Percentiles rank a stretch among this genome's conserved stretches.
phyloP scores from a whole-genome alignment of 306 rosid species.

The Acacia acuminata region DNA sequence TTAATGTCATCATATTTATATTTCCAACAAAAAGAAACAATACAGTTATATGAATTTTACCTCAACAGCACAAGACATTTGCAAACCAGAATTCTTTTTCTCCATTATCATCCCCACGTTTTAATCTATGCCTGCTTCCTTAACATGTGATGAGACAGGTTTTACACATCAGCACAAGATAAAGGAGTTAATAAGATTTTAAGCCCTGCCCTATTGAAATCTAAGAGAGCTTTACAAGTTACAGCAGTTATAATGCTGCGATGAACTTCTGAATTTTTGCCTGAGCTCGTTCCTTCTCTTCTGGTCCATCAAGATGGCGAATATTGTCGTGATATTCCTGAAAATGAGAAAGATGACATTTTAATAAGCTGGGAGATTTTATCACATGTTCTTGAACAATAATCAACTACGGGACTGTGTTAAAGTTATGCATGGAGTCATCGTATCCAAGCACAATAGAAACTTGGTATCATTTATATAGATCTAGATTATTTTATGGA shows the following conservation, averaged over 20 bases:
- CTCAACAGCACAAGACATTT: slow-evolving; percentile 25
- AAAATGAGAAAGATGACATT: slow-evolving; percentile 16
- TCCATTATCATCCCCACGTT: neutral
- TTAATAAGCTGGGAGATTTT: slow-evolving; percentile 11
- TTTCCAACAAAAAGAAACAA: neutral
- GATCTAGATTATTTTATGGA: too few relatives aligned
- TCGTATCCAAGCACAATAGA: slow-evolving; percentile 7
- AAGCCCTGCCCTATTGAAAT: neutral
- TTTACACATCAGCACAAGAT: slow-evolving; percentile 3
- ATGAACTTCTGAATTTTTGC: slow-evolving; percentile 82
- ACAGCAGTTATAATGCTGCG: slow-evolving; percentile 51
- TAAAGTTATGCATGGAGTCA: neutral
- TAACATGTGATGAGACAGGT: neutral
- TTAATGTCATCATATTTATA: neutral
- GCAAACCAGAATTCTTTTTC: slow-evolving; percentile 31
- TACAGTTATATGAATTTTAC: neutral
- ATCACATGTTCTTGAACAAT: neutral
- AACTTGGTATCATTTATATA: neutral
- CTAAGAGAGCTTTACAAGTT: slow-evolving; percentile 22
- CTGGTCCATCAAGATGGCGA: slow-evolving; percentile 90
- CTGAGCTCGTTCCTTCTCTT: slow-evolving; percentile 89
- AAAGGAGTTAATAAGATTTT: neutral
- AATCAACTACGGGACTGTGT: neutral
- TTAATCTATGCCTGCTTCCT: slow-evolving; percentile 13
- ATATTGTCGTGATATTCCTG: slow-evolving; percentile 92